Base-by-base conservation (phyloP, 768 basidiomycete species). In the Pholiota molesta region DNA sequence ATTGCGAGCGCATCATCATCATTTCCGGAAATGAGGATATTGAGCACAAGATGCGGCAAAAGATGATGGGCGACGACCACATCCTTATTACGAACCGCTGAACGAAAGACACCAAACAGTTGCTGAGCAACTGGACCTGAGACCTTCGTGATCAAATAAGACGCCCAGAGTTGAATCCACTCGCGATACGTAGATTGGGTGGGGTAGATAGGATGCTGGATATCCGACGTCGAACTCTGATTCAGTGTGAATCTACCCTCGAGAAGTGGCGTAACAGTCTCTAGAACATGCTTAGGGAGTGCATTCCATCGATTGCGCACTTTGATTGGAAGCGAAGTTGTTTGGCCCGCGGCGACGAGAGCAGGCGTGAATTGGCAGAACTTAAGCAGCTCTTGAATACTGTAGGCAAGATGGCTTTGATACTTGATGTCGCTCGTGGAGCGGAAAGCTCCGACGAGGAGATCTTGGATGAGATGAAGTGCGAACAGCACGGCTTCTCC, bases 371-470 rank as follows among this genome's bases (percentile, higher is more conserved):
- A 98, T 31, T 87, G 86, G 74, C 96, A 98, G 71, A 94, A 92
- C 57, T 82, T 84, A 17, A 97, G 77, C 33, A 99, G 79, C 68
- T 98, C 92, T 77, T 99, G 97, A 40, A 99, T 95, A 11, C 89
- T 90, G 72, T 86, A 97, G 0, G 94, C 95, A 17, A 99, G 84
- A 65, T 91, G 87, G 49, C 83, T 89, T 72, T 99, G 97, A 67
- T 97, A 94, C 65, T 85, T 87, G 69, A 96, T 91, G 69, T 99
- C 97, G 71, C 95, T 97, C 0, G 97, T 95, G 3, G 95, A 92
- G 1, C 92, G 88, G 75, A 95, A 98, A 1, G 93, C 91, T 21
- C 89, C 89, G 17, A 97, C 94, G 2, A 99, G 85, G 3, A 96
- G 82, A 60, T 95, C 87, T 54, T 81, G 79, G 61, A 99, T 91